These are phyloP conservation scores for Peterozyma toletana DNA, from an alignment of 805 yeast species.

Conservation along the genomic window DNA sequence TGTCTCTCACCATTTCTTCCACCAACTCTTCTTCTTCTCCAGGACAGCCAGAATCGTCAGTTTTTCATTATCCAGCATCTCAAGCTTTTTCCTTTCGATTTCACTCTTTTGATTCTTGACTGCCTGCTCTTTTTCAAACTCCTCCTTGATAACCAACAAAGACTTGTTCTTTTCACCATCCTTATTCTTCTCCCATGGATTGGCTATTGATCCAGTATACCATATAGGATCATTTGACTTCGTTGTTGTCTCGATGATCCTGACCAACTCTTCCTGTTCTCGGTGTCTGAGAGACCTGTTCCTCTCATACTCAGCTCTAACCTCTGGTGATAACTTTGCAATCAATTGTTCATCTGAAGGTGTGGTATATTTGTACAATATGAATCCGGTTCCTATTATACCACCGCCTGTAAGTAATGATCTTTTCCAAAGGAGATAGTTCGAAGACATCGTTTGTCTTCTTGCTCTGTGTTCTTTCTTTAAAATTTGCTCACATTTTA, in stretches of 20 bases:
- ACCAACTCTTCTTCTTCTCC: background rate
- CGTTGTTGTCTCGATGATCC: constrained; percentile 55
- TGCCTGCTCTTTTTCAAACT: constrained; percentile 41
- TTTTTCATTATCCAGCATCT: constrained; percentile 25
- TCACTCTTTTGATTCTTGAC: constrained; percentile 28
- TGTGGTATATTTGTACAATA: constrained; percentile 64
- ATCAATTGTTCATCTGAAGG: constrained; percentile 83
- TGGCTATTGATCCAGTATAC: constrained; percentile 65
- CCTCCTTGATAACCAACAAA: constrained; percentile 32
- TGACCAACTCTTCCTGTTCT: constrained; percentile 67
- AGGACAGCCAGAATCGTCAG: constrained; percentile 14
- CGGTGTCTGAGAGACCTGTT: constrained; percentile 53
- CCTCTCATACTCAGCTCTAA: constrained; percentile 65
- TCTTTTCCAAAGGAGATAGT: constrained; percentile 18
- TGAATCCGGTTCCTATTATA: constrained; percentile 65
- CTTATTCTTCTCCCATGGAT: constrained; percentile 57
- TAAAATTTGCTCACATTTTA: background rate
- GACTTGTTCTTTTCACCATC: constrained; percentile 24
- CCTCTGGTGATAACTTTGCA: constrained; percentile 72
- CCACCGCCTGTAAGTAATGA: constrained; percentile 44
- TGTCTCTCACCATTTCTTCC: too few species aligned
- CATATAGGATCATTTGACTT: constrained; percentile 73
- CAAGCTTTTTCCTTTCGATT: constrained; percentile 30
- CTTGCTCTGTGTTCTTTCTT: background rate
- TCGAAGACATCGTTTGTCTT: constrained; percentile 3